Base-by-base conservation (phyloP, 2,329 filamentous ascomycete species). In the Neurospora crassa region DNA sequence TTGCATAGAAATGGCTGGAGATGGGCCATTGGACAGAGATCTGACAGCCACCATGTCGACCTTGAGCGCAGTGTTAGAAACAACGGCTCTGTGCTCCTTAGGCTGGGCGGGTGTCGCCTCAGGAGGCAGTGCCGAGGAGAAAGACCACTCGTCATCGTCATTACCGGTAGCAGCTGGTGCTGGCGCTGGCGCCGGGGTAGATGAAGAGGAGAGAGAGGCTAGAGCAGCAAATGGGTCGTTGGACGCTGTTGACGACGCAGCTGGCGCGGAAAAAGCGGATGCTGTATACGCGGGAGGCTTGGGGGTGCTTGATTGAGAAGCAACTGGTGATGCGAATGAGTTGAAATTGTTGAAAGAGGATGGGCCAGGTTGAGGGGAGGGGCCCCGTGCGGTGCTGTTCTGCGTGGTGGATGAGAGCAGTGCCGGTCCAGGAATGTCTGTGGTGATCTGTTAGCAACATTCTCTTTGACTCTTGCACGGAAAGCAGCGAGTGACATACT, bases 111-210 rank as follows among this genome's bases (percentile, higher is more conserved):
- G 77, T 69, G 83, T 77, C 18, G 81, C 73, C 73, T 88, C 84
- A 2, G 84, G 81, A 40, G 95, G 95, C 16, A 97, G 85, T 0
- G 95, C 91, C 0, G 95, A 98, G 3, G 92, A 89, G 79, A 98
- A 98, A 34, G 89, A 92, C 94, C 95, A 98, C 78, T 98, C 95
- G 74, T 98, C 95, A 69, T 97, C 95, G 67, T 92, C 89, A 69
- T 83, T 84, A 8, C 82, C 77, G 10, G 76, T 74, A 3, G 78
- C 73, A 0, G 82, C 70, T 0, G 79, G 70, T 2, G 77, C 74
- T 10, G 78, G 75, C 4, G 77, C 68, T 0, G 77, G 47, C 2
- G 73, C 73, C 1, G 80, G 79, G 10, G 78, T 69, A 5, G 83
- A 80, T 11, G 76, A 75, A 69, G 81, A 80, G n/a, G 79, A 79